Conservation (phyloP, 345 rosid species). For the Odontarrhena argentea region DNA sequence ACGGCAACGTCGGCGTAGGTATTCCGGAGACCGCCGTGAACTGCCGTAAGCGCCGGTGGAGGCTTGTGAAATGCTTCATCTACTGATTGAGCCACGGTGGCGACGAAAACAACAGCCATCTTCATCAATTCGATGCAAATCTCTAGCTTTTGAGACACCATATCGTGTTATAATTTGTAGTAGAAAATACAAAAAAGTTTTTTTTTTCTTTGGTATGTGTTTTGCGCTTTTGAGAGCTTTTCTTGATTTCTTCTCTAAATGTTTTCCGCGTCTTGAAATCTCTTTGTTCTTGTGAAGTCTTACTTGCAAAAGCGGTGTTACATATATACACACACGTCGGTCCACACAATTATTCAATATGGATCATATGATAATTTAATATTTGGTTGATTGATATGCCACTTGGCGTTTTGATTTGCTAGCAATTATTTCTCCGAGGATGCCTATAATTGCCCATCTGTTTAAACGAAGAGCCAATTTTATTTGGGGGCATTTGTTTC, state of each 20-base stretch:
- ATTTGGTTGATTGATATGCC: background rate
- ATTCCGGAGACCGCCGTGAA: constrained; percentile 26
- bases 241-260: background rate
- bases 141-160: constrained; percentile 57
- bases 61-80: constrained; percentile 38
- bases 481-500: constrained; percentile 27
- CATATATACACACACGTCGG: background rate
- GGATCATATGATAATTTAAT: background rate
- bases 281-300: background rate
- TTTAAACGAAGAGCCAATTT: constrained; percentile 29
- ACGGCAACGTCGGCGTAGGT: constrained; percentile 31
- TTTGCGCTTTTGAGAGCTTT: constrained; percentile 33
- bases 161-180: constrained; percentile 24
- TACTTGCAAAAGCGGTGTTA: background rate
- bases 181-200: background rate
- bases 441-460: constrained; percentile 24
- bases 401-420: background rate
- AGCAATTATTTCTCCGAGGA: background rate
- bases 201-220: constrained; percentile 11
- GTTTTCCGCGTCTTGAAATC: constrained; percentile 15
- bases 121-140: constrained; percentile 51
- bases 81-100: constrained; percentile 54
- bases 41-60: constrained; percentile 14
- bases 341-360: background rate
- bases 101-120: constrained; percentile 48